A percentile compares a stretch with the other conserved stretches of the same genome.
phyloP scores from a whole-genome alignment of 441 rosid genomes.

The Daphne laureola region DNA sequence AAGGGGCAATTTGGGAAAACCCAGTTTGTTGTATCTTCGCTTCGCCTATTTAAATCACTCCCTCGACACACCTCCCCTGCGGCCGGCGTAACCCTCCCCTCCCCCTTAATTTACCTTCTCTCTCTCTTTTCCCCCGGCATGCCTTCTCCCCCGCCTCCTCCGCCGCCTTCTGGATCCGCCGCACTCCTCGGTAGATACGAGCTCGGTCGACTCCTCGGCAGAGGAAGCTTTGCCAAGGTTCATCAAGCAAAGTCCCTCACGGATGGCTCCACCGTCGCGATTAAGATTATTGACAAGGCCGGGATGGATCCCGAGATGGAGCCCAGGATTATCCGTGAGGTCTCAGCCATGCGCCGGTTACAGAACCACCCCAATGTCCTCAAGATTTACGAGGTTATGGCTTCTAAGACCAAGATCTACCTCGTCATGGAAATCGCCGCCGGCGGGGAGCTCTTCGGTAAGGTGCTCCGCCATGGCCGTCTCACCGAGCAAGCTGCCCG shows the following conservation, averaged over 20 bases:
- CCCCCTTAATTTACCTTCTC: too few relatives aligned
- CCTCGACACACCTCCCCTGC: not conserved
- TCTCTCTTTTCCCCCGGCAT: not conserved
- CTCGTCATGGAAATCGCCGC: conserved; percentile 73
- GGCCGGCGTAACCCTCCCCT: conserved; percentile 1
- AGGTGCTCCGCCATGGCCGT: conserved; percentile 39
- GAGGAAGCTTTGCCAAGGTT: conserved; percentile 87
- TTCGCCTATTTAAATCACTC: not conserved
- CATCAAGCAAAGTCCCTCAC: conserved; percentile 44
- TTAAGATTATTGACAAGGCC: conserved; percentile 48
- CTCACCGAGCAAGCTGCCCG: conserved; percentile 47
- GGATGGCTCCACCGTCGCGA: conserved; percentile 30
- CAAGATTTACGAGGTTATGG: conserved; percentile 86
- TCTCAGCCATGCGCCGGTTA: conserved; percentile 74
- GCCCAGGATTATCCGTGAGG: conserved; percentile 54
- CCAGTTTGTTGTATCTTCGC: too few relatives aligned
- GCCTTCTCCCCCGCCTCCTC: conserved; percentile 12
- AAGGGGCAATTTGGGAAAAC: conserved; percentile 4
- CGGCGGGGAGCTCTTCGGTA: conserved; percentile 66
- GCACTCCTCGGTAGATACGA: conserved; percentile 56
- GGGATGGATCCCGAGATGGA: conserved; percentile 51
- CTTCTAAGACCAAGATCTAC: conserved; percentile 68
- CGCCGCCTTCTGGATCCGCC: conserved; percentile 7
- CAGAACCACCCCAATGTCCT: conserved; percentile 72
- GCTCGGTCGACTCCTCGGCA: conserved; percentile 53